Percentiles rank a stretch among this genome's conserved stretches.
These are phyloP conservation scores for Halophytophthora batemanensis DNA, from an alignment of 352 stramenopile genomes.

Conservation along the genomic window DNA sequence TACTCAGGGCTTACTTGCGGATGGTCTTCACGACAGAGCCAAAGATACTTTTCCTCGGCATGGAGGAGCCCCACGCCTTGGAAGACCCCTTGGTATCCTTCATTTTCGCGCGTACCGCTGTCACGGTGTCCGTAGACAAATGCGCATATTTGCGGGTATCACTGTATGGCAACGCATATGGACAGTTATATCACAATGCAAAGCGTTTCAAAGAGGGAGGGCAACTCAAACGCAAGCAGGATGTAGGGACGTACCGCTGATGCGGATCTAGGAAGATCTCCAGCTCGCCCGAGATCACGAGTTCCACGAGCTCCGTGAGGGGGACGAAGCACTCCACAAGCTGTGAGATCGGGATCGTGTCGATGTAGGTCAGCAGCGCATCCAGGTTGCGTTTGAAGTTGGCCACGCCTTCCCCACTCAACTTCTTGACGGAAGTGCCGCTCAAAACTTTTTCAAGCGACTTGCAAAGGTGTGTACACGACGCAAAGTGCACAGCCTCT, in stretches of 20 bases:
- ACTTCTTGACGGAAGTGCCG: slow-evolving; percentile 55
- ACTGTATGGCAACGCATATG: slow-evolving; percentile 21
- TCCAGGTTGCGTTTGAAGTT: slow-evolving; percentile 82
- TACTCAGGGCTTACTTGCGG: slow-evolving; percentile 40
- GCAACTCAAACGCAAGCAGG: not conserved
- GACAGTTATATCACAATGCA: no score
- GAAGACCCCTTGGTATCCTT: slow-evolving; percentile 58
- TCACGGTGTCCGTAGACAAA: slow-evolving; percentile 62
- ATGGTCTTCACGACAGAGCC: slow-evolving; percentile 47
- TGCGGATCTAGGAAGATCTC: slow-evolving; percentile 65
- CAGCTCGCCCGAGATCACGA: slow-evolving; percentile 58
- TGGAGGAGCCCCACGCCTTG: slow-evolving; percentile 45
- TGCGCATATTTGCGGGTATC: slow-evolving; percentile 66
- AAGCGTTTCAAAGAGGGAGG: not conserved
- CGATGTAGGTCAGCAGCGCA: slow-evolving; percentile 62
- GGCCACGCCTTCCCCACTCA: slow-evolving; percentile 65
- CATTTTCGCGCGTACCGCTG: slow-evolving; percentile 65
- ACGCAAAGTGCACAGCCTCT: slow-evolving; percentile 74
- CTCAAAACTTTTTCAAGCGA: slow-evolving; percentile 68
- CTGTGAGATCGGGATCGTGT: slow-evolving; percentile 53
- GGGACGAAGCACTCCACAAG: slow-evolving; percentile 65
- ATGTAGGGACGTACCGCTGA: slow-evolving; percentile 32
- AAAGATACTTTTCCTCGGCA: slow-evolving; percentile 54
- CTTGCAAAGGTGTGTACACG: slow-evolving; percentile 76
- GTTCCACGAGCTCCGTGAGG: slow-evolving; percentile 59